Base-by-base conservation (phyloP, 2,329 filamentous ascomycete genomes). In the Fusarium nodosum region DNA sequence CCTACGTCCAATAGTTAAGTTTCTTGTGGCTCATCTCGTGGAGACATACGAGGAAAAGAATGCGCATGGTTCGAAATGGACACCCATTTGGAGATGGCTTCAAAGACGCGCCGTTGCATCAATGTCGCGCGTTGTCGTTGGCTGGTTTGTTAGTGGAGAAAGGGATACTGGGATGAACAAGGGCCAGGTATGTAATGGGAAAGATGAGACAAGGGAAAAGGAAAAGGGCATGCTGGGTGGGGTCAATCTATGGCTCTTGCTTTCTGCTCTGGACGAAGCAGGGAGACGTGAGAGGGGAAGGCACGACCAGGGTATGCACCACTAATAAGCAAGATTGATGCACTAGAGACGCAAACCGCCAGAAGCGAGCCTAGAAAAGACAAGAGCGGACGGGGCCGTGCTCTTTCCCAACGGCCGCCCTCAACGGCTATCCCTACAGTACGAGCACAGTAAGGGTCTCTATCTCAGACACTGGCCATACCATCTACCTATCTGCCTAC, bases 331-430 rank as follows among this genome's bases (percentile, higher is more conserved):
- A 64, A 38, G 30, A 28, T 16, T 46, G 58, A 64, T 60, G 45
- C 67, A 68, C 67, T 71, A 70, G 31, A 47, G 67, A 69, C 53
- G 42, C 39, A 69, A 56, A 44, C 54, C 60, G 41, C 62, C 55
- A 70, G 52, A 68, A 64, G 67, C 67, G 54, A 71, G 59, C 67
- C 67, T 68, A 66, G 60, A 63, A 73, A 73, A 66, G 48, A 65
- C 66, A 73, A 69, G 66, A 66, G 60, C 72, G 69, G 72, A 66
- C 59, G 70, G 72, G 72, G 68, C 72, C 72, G 72, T 73, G 71
- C 72, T 69, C 72, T 72, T 72, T 73, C 69, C 52, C 70, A 74
- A 74, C 72, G 70, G 70, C 71, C 72, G 72, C 69, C 69, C 72
- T 74, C 70, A 74, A 74, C 72, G 70, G 69, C 63, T 60, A 60